Percentiles rank a stretch among this genome's conserved stretches.
These are phyloP conservation scores for Cladosporium sp. DNA, from an alignment of 2,329 filamentous ascomycete species.

Conservation along the genomic window DNA sequence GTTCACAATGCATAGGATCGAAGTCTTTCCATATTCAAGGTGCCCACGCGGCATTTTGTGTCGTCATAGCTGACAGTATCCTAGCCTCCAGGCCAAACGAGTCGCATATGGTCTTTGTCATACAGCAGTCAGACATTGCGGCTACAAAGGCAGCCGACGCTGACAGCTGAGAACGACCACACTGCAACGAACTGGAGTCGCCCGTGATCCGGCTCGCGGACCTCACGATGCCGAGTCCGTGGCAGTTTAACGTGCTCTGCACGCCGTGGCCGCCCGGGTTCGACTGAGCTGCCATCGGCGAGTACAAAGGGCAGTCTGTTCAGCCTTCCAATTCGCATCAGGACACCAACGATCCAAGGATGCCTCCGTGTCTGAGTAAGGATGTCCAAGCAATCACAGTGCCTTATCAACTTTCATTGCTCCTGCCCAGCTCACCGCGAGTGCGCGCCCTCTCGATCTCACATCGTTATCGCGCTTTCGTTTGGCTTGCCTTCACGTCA, in stretches of 20 bases:
- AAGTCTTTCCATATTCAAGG: too few species aligned
- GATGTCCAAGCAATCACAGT: background rate
- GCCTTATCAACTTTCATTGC: background rate
- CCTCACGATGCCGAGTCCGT: background rate
- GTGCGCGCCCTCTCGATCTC: background rate
- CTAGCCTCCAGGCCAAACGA: too few species aligned
- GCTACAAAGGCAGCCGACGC: background rate
- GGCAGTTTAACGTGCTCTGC: background rate
- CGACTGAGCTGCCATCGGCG: background rate
- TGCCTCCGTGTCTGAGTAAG: background rate
- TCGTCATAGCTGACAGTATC: background rate
- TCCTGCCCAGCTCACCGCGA: background rate
- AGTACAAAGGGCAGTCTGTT: background rate
- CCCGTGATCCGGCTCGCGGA: background rate
- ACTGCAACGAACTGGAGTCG: background rate
- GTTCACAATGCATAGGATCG: too few species aligned
- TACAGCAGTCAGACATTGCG: background rate
- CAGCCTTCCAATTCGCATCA: background rate
- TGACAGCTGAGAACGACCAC: background rate
- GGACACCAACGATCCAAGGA: background rate
- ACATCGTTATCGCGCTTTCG: background rate
- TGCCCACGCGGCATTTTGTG: background rate
- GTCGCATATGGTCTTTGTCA: conserved; percentile 2
- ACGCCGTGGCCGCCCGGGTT: background rate
- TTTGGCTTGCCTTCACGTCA: background rate